Evolutionary conservation across 106 monocot genomes (phyloP), one percentile per base, ranked within the genome.

Genomic region (Triglochin maritima): DNA sequence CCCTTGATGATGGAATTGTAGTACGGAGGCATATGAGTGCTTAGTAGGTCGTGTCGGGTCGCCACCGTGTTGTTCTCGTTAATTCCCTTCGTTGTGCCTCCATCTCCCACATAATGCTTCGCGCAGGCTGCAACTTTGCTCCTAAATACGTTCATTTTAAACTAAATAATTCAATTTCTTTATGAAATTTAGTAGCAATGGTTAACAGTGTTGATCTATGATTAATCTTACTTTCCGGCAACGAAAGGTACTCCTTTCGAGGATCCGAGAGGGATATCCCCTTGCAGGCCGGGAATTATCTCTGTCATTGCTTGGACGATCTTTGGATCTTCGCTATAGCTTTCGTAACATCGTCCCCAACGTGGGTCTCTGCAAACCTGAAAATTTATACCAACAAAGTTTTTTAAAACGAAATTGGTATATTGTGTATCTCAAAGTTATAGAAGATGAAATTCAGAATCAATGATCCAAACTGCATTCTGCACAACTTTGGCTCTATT

Each of bases 271-370:
- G 85, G 83, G 57, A 81, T 46, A 17, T 79, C 81, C 57, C 89
- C 89, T 60, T 89, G 89, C 10, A 89, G 76, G 57, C 89, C 89
- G 46, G 80, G 76, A 64, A 89, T 86, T 13, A 89, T 69, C 41
- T 72, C 65, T 9, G 89, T 89, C 89, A 89, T 89, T 50, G 50
- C 70, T 66, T 86, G 85, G 12, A 89, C 89, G 50, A 89, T 54
- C 14, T 41, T 71, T 55, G 75, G 78, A 59, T 89, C 81, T 69
- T 89, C 89, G 57, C 89, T 86, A 70, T 81, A 89, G 71, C 89
- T 89, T 59, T 89, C 89, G 59, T 89, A 89, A 71, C 89, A 89
- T 46, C 89, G 47, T 9, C 89, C 89, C 89, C 89, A 89, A 63
- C 86, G 78, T 42, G 89, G 89, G 69, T 89, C 86, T 63, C 89